phyloP scores from a whole-genome alignment of 345 rosid species.

The Ceriops zippeliana region DNA sequence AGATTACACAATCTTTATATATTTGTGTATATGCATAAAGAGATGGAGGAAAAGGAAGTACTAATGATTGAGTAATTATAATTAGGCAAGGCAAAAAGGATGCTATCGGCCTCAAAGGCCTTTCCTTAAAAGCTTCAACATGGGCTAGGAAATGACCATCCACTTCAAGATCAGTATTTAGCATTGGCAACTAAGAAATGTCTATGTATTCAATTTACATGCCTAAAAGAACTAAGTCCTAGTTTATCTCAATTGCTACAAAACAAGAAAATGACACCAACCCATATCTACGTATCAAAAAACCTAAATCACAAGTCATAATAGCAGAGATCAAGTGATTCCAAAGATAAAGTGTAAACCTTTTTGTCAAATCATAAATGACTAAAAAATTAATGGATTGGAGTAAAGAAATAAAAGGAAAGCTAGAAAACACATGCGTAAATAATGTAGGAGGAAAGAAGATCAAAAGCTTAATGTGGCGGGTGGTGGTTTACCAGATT shows the following conservation, averaged over 20 bases:
- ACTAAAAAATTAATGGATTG: not conserved
- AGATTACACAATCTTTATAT: not conserved
- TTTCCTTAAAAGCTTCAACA: constrained; percentile 66
- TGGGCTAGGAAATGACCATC: constrained; percentile 51
- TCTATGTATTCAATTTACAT: constrained; percentile 18
- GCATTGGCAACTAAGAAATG: constrained; percentile 16
- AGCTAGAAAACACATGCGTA: not conserved
- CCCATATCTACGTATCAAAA: not conserved
- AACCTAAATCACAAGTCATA: not conserved
- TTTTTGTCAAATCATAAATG: not conserved
- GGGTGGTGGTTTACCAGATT: constrained; percentile 35
- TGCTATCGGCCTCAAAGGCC: constrained; percentile 54
- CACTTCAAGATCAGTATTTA: constrained; percentile 23
- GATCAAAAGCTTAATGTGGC: too few relatives aligned
- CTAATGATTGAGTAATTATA: constrained; percentile 69
- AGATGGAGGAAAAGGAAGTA: constrained; percentile 8
- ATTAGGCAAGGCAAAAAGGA: constrained; percentile 77
- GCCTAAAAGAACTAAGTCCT: constrained; percentile 13
- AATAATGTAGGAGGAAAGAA: not conserved
- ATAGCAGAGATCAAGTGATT: constrained; percentile 28
- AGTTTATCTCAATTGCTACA: constrained; percentile 14
- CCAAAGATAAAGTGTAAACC: not conserved
- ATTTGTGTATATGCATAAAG: too few relatives aligned
- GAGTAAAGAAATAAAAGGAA: not conserved
- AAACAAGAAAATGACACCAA: not conserved